These are phyloP conservation scores for Farysia itapuensis DNA, from an alignment of 1,284 basidiomycete genomes.

Conservation along the genomic window DNA sequence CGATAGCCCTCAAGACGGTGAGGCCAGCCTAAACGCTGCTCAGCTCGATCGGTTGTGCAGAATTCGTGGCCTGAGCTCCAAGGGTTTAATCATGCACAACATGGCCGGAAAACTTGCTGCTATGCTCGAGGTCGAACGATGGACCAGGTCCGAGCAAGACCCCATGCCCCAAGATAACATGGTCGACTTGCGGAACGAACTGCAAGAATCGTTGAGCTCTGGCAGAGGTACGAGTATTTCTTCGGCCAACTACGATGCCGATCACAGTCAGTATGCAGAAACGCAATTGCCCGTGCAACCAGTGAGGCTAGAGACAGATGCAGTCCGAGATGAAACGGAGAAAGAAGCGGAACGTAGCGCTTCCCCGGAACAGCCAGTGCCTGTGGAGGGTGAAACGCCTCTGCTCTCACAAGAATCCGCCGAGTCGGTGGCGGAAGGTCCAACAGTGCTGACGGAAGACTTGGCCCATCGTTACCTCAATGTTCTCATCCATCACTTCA, in stretches of 20 bases:
- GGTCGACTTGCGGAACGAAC: conserved; percentile 1
- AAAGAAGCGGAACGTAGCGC: neutral
- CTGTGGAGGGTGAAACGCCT: neutral
- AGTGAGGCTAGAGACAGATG: too few relatives aligned
- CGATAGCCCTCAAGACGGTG: conserved; percentile 2
- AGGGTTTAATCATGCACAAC: conserved; percentile 34
- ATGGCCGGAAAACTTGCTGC: conserved; percentile 33
- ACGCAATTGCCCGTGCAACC: conserved; percentile 12
- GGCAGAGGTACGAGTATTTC: conserved; percentile 1
- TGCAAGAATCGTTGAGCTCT: neutral
- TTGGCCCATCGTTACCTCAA: conserved; percentile 31
- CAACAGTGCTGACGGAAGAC: conserved; percentile 14
- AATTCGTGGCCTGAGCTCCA: conserved; percentile 23
- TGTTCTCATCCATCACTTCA: conserved; percentile 35
- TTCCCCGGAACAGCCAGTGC: neutral
- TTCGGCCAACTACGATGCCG: conserved; percentile 26
- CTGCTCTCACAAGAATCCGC: neutral
- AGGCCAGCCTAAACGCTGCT: conserved; percentile 9
- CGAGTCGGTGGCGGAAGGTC: neutral
- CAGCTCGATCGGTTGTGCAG: conserved; percentile 14
- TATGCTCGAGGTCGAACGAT: conserved; percentile 33
- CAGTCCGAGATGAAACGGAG: neutral
- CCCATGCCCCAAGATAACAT: conserved; percentile 15
- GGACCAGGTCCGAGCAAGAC: conserved; percentile 19
- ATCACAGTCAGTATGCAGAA: conserved; percentile 24